Conservation (phyloP, 2,329 filamentous ascomycete species). For the Pseudogymnoascus sp. region DNA sequence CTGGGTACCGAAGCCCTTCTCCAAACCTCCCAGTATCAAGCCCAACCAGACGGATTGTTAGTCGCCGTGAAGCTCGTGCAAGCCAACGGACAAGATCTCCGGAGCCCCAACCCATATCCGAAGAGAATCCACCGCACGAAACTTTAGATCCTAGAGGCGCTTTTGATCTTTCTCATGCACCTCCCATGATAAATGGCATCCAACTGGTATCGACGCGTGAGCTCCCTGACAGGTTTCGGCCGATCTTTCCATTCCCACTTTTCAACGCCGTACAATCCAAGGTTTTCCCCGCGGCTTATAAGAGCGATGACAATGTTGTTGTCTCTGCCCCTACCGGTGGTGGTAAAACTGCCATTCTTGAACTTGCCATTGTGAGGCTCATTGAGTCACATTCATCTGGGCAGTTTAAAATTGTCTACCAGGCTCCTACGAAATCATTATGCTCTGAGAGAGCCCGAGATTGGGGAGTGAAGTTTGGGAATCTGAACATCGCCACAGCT, state of each 20-base stretch:
- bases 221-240: slow-evolving; percentile 61
- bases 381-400: slow-evolving; percentile 47
- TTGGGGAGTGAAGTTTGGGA: slow-evolving; percentile 67
- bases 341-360: slow-evolving; percentile 75
- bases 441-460: slow-evolving; percentile 71
- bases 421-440: slow-evolving; percentile 76
- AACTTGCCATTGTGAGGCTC: slow-evolving; percentile 72
- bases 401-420: slow-evolving; percentile 75
- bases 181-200: slow-evolving; percentile 41
- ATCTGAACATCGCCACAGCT: slow-evolving; percentile 60
- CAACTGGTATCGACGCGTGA: slow-evolving; percentile 49
- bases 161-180: slow-evolving; percentile 17
- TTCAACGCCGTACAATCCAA: slow-evolving; percentile 83
- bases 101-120: background rate
- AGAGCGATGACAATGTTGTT: slow-evolving; percentile 66
- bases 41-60: slow-evolving; percentile 22
- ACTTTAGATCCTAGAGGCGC: background rate
- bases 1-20: slow-evolving; percentile 18
- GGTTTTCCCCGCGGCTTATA: slow-evolving; percentile 61
- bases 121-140: background rate
- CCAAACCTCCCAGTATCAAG: slow-evolving; percentile 20
- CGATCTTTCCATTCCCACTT: slow-evolving; percentile 63
- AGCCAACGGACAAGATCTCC: background rate
- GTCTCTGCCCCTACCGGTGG: slow-evolving; percentile 77
- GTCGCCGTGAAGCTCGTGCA: slow-evolving; percentile 16